These are phyloP conservation scores for Populus simonii DNA, from an alignment of 345 rosid species.

Conservation along the genomic window DNA sequence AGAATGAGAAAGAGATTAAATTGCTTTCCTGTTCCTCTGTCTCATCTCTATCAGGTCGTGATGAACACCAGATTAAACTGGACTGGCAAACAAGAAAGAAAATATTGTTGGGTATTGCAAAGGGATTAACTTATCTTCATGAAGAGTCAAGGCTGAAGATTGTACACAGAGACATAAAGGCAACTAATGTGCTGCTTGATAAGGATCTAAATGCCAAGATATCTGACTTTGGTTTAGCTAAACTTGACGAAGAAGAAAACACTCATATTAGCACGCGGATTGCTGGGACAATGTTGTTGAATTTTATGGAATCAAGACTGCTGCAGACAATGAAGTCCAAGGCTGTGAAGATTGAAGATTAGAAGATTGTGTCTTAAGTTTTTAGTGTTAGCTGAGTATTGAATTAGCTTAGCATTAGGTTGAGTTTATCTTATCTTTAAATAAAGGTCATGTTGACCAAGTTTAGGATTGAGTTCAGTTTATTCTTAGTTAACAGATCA, in stretches of 20 bases:
- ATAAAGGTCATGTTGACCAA: too few species aligned
- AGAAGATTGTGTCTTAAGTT: too few species aligned
- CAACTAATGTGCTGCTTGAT: constrained; percentile 71
- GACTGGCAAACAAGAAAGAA: constrained; percentile 56
- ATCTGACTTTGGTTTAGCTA: constrained; percentile 68
- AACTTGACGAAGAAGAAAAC: constrained; percentile 68
- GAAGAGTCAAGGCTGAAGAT: constrained; percentile 70
- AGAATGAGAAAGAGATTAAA: not conserved
- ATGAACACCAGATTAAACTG: constrained; percentile 39
- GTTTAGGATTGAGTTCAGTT: too few species aligned
- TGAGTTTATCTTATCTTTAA: too few species aligned
- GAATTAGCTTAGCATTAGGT: too few species aligned
- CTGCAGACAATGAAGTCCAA: too few species aligned
- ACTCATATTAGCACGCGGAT: constrained; percentile 69
- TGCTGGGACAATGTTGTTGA: constrained; percentile 71
- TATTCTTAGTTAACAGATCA: too few species aligned
- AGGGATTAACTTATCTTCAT: constrained; percentile 56
- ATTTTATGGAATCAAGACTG: too few species aligned
- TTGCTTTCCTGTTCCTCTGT: not conserved
- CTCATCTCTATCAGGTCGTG: constrained; percentile 30
- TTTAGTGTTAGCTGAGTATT: too few species aligned
- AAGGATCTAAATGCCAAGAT: constrained; percentile 58
- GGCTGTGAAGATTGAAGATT: too few species aligned
- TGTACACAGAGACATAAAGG: constrained; percentile 70
- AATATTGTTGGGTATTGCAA: constrained; percentile 51